Evolutionary conservation across 75 land plant species (phyloP), one percentile per base, ranked within the genome.

Genomic region (Pinus tabuliformis): DNA sequence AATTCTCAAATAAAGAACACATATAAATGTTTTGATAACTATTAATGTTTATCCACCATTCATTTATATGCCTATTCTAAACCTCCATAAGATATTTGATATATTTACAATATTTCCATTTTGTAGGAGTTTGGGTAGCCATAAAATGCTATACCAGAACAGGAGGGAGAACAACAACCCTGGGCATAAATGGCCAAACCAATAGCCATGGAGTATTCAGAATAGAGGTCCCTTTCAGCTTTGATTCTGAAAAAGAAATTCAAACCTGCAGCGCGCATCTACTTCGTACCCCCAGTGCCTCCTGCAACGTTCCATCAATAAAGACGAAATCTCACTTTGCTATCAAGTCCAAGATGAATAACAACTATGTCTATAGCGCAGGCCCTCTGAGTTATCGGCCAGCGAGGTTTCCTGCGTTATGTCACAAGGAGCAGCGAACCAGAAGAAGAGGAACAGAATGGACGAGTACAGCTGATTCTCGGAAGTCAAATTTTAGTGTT

Each of bases 341-440:
- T 1, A 66, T 66, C 42, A 66, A 66, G 12, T 26, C 26, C 26
- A 26, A 26, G 26, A 26, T 26, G 26, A 26, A 26, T 26, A 26
- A 26, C 26, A 26, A 18, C 39, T 66, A 37, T 18, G n/a, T 66
- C 3, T 66, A 66, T 39, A 33, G 18, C 8, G 37, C 70, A 6
- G 49, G 45, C 39, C 70, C 70, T 66, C 70, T 66, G 7, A 30
- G 39, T 18, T 66, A 36, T 15, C 37, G 70, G 36, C 70, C 70
- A 7, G 45, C 70, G 0, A 61, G 30, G 26, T 26, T 22, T 21
- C 63, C 63, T 1, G 22, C 63, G 7, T 37, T 66, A 36, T 66
- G 70, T 9, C 36, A 39, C 9, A 66, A 20, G 17, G 18, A 4
- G 3, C 1, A 28, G 66, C 33, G 36, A 14, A 28, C 9, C 66